phyloP scores from a whole-genome alignment of 306 rosid species.

The Cucurbita moschata region DNA sequence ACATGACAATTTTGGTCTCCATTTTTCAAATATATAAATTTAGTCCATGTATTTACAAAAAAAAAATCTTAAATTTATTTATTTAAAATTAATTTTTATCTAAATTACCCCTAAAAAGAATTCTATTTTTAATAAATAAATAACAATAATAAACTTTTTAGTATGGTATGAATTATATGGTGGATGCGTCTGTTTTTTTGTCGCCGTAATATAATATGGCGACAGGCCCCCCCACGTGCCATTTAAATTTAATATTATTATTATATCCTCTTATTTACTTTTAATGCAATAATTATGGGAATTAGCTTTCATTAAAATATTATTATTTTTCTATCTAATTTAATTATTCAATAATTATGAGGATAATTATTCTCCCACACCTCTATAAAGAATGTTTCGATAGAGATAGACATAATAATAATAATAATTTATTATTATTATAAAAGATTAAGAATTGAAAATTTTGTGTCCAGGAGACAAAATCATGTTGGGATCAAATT shows the following conservation, averaged over 20 bases:
- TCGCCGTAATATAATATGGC: neutral
- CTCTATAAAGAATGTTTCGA: neutral
- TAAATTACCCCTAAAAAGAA: too few relatives aligned
- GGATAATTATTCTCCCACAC: too few relatives aligned
- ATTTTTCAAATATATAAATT: too few relatives aligned
- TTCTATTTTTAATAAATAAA: too few relatives aligned
- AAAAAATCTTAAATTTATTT: too few relatives aligned
- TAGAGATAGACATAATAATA: neutral
- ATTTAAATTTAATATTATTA: too few relatives aligned
- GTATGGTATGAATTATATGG: neutral
- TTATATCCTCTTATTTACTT: neutral
- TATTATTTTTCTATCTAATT: neutral
- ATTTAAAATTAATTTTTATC: too few relatives aligned
- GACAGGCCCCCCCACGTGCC: neutral
- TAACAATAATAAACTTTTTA: neutral
- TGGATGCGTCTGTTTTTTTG: neutral
- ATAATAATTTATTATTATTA: neutral
- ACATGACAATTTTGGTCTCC: too few relatives aligned
- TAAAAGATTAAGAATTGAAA: conserved; percentile 16
- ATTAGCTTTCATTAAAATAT: neutral
- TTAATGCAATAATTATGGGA: neutral
- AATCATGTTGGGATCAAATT: conserved; percentile 73
- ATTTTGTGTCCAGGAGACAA: conserved; percentile 86
- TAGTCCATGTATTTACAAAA: too few relatives aligned
- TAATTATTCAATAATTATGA: neutral